Conservation (phyloP, 1,284 basidiomycete genomes). For the Neonothopanus nambi region DNA sequence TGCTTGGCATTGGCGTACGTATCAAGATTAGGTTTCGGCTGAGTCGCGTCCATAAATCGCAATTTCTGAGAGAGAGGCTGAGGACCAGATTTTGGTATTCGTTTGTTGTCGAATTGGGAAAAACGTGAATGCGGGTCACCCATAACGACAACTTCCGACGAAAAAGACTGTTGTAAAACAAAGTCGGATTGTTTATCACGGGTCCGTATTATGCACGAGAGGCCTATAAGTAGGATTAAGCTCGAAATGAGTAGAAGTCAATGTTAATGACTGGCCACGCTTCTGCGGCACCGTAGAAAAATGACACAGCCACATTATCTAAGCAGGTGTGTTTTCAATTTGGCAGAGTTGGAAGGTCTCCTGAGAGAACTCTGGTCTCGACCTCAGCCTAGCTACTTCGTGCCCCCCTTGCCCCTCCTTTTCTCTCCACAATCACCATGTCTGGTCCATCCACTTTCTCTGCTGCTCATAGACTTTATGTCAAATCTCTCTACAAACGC, state of each 20-base stretch:
- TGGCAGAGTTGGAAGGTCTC: too few relatives aligned
- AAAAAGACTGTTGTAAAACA: too few relatives aligned
- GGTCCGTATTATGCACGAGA: background rate
- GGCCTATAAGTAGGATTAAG: too few relatives aligned
- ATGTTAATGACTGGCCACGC: background rate
- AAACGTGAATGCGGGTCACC: slow-evolving; percentile 68
- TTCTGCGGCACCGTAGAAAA: background rate
- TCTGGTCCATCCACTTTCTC: slow-evolving; percentile 60
- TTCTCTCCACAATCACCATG: slow-evolving; percentile 33
- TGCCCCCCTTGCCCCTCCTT: slow-evolving; percentile 15
- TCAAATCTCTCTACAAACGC: slow-evolving; percentile 90
- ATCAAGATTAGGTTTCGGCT: slow-evolving; percentile 41
- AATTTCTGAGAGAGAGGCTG: slow-evolving; percentile 32
- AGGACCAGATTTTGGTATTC: slow-evolving; percentile 67
- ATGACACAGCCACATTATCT: background rate
- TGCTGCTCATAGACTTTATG: slow-evolving; percentile 79
- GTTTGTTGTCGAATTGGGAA: slow-evolving; percentile 67
- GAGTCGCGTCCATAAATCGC: slow-evolving; percentile 43
- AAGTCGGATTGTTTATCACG: background rate
- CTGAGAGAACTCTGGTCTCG: background rate
- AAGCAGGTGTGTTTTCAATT: background rate
- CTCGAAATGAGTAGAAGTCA: too few relatives aligned
- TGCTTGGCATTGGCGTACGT: slow-evolving; percentile 27
- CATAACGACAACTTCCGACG: slow-evolving; percentile 54
- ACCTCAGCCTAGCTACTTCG: background rate